These are phyloP conservation scores for Xylariaceae sp. DNA, from an alignment of 2,329 filamentous ascomycete species.

Conservation along the genomic window DNA sequence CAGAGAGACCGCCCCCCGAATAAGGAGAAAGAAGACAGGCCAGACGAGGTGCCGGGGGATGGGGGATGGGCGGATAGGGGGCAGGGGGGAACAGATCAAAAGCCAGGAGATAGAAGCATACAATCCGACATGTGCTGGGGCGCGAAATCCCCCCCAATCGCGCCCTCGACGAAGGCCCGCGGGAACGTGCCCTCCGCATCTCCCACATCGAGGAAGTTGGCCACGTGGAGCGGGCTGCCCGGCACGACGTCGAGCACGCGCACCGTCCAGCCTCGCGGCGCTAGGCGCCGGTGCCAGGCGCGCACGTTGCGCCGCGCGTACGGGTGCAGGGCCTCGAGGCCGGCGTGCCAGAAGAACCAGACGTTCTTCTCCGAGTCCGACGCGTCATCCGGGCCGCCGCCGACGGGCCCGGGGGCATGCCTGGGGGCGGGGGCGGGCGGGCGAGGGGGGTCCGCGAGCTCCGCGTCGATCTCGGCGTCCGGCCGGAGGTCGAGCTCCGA, in stretches of 20 bases:
- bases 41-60: no score
- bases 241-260: constrained; percentile 40
- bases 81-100: no score
- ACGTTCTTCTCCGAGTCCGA: constrained; percentile 40
- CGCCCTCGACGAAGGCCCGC: constrained; percentile 39
- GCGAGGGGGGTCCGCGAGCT: constrained; percentile 32
- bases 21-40: no score
- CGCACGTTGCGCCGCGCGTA: constrained; percentile 46
- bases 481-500: constrained; percentile 36
- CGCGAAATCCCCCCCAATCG: constrained; percentile 40
- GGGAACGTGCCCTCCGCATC: constrained; percentile 39
- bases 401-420: no score
- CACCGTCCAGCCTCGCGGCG: constrained; percentile 43
- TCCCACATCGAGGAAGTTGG: constrained; percentile 38
- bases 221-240: constrained; percentile 38
- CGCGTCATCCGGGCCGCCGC: no score
- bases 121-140: constrained; percentile 49
- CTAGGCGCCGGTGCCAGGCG: constrained; percentile 46
- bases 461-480: constrained; percentile 37
- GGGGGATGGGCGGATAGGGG: no score
- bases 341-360: constrained; percentile 52
- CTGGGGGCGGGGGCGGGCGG: no score
- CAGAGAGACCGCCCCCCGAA: no score
- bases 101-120: no score
- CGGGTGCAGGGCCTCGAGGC: constrained; percentile 39